Evolutionary conservation across 192 early-diverging fungal species (phyloP), one percentile per base, ranked within the genome.

Genomic region (Coemansia sp.): DNA sequence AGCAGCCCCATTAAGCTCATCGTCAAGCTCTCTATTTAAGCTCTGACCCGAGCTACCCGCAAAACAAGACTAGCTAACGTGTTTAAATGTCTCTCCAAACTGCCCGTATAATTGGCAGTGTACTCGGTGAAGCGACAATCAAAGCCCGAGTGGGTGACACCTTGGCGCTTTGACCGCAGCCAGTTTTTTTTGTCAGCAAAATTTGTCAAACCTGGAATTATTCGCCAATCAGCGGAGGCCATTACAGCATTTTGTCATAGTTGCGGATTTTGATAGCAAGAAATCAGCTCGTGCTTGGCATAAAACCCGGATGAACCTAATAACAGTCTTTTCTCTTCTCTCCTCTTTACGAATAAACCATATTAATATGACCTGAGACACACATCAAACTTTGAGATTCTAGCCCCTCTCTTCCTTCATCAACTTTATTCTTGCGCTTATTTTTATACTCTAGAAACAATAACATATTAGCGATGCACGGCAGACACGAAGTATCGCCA

Each of bases 401-500:
- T 68, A 36, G 31, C 20, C 46, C 28, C 58, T 68, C 20, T 26
- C 15, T 49, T 26, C 9, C 17, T 26, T 23, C 44, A 54, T 49
- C 10, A 17, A 21, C 23, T 48, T 23, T 63, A 44, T n/a, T 44
- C 40, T 44, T 44, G n/a, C 31, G 9, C 20, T 17, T 4, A 21
- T 15, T 37, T 17, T 36, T 28, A 10, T 17, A 10, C 56, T 14
- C 56, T 38, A 58, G 17, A 44, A 10, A 58, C 56, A 44, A 3
- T 31, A 9, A 56, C 54, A 56, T 12, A 37, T 6, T 34, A 57
- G 24, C 15, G 21, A 78, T 73, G 76, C 66, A 79, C 10, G 63
- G 61, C 24, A 63, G 31, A 53, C 60, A 66, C 70, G 76, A 79
- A 56, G 70, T 79, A 34, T 79, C 76, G 21, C 76, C 76, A 9